Conservation (phyloP, 1,139 yeast species). For the Kodamaea sp. region DNA sequence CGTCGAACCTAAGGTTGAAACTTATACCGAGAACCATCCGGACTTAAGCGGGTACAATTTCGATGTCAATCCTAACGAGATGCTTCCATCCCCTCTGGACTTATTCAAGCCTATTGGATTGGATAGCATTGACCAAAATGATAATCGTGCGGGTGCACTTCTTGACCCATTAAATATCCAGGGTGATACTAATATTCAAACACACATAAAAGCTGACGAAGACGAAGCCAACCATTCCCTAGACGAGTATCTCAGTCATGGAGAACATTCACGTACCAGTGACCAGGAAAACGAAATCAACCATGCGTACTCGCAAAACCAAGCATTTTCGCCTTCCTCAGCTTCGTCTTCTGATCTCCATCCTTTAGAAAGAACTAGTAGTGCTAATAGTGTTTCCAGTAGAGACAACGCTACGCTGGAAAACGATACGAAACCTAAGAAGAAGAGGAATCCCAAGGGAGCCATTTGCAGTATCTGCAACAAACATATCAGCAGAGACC, state of each 20-base stretch:
- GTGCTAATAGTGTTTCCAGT: constrained; percentile 26
- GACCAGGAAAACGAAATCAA: neutral
- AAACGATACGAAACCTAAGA: constrained; percentile 16
- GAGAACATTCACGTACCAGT: neutral
- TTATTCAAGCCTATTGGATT: constrained; percentile 6
- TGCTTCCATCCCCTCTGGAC: constrained; percentile 6
- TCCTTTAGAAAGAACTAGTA: constrained; percentile 12
- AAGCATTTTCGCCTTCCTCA: constrained; percentile 2
- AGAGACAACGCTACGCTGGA: constrained; percentile 3
- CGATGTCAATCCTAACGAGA: constrained; percentile 14
- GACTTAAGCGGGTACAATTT: constrained; percentile 26
- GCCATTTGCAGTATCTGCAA: constrained; percentile 44
- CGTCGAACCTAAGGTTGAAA: constrained; percentile 4
- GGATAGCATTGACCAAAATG: constrained; percentile 3
- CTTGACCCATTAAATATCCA: too few relatives aligned
- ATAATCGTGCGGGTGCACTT: neutral
- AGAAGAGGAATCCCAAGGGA: constrained; percentile 40
- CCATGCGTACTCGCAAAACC: neutral
- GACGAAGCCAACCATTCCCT: neutral
- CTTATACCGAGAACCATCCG: constrained; percentile 4
- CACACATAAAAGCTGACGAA: neutral
- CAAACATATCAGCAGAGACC: constrained; percentile 45
- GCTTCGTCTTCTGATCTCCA: constrained; percentile 7
- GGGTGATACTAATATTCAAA: neutral
- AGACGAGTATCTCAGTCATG: neutral